Evolutionary conservation across 306 rosid genomes (phyloP).

Genomic region (Trifolium pratense): DNA sequence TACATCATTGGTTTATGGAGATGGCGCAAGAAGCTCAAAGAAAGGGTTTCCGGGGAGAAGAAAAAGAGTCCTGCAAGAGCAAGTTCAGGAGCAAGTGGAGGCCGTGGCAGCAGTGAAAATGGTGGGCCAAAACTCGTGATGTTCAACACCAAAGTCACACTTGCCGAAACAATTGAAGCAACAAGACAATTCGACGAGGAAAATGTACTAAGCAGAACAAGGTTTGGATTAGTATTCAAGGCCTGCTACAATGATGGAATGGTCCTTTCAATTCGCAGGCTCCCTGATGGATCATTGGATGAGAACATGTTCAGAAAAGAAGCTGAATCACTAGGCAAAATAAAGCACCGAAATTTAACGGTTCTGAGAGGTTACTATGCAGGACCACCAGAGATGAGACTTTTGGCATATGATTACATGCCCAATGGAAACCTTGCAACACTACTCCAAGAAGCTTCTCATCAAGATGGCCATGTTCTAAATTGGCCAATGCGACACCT

Average conservation of each 20-base stretch:
- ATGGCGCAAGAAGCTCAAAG: conserved; percentile 84
- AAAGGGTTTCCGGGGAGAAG: conserved; percentile 73
- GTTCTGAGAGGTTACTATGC: conserved; percentile 95
- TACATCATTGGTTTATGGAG: conserved; percentile 75
- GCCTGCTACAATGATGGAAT: conserved; percentile 91
- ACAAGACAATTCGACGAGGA: conserved; percentile 94
- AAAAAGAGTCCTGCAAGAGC: conserved; percentile 80
- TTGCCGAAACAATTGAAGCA: conserved; percentile 87
- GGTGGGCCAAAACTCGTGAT: conserved; percentile 89
- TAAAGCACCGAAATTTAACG: conserved; percentile 80
- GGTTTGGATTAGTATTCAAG: conserved; percentile 81
- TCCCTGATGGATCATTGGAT: conserved; percentile 69
- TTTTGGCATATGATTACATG: conserved; percentile 86
- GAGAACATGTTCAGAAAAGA: conserved; percentile 88
- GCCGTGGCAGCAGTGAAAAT: conserved; percentile 80
- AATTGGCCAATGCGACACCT: conserved; percentile 99
- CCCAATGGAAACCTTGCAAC: conserved; percentile 97
- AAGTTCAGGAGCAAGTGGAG: conserved; percentile 86
- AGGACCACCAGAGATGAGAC: conserved; percentile 78
- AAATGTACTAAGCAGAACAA: conserved; percentile 87
- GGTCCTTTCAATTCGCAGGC: conserved; percentile 90
- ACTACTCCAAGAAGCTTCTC: conserved; percentile 98
- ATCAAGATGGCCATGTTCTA: conserved; percentile 95
- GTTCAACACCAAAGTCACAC: conserved; percentile 88
- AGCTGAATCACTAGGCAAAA: conserved; percentile 79